These are phyloP conservation scores for Chytriomyces confervae DNA, from an alignment of 192 early-diverging fungal species.

Conservation along the genomic window DNA sequence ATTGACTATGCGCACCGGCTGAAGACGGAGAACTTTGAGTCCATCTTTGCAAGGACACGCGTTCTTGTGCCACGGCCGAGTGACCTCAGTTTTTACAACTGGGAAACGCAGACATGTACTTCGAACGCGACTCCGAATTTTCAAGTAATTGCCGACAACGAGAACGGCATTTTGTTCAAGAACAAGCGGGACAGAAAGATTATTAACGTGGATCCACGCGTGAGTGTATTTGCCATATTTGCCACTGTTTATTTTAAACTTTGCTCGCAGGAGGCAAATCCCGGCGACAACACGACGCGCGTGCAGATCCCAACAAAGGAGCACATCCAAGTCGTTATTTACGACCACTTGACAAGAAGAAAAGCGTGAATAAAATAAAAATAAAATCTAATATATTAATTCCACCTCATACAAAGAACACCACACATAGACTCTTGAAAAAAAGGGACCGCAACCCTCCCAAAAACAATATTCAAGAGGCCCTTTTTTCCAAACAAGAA, in stretches of 20 bases:
- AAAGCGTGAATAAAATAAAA: slow-evolving; percentile 44
- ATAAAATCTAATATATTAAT: background rate
- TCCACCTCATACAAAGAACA: too few relatives aligned
- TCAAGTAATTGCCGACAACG: slow-evolving; percentile 72
- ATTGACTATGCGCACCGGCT: slow-evolving; percentile 70
- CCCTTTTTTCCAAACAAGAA: too few relatives aligned
- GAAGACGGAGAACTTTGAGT: slow-evolving; percentile 69
- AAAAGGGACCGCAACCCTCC: too few relatives aligned
- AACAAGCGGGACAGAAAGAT: slow-evolving; percentile 71
- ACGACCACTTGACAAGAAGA: slow-evolving; percentile 66
- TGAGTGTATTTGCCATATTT: slow-evolving; percentile 17
- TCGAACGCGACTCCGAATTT: slow-evolving; percentile 68
- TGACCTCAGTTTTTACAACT: slow-evolving; percentile 72
- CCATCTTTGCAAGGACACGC: slow-evolving; percentile 56
- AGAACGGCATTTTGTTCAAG: slow-evolving; percentile 68
- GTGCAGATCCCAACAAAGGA: slow-evolving; percentile 56
- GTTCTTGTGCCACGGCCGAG: slow-evolving; percentile 56
- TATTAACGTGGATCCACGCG: slow-evolving; percentile 69
- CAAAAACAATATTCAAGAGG: too few relatives aligned
- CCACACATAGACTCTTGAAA: too few relatives aligned
- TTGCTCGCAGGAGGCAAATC: slow-evolving; percentile 49
- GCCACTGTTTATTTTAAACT: background rate
- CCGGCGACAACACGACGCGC: slow-evolving; percentile 67
- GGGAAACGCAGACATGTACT: slow-evolving; percentile 69
- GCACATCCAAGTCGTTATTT: slow-evolving; percentile 70